A percentile compares a stretch with the other conserved stretches of the same genome.
phyloP scores from a whole-genome alignment of 2,329 filamentous ascomycete species.

The Aureobasidium pullulans region DNA sequence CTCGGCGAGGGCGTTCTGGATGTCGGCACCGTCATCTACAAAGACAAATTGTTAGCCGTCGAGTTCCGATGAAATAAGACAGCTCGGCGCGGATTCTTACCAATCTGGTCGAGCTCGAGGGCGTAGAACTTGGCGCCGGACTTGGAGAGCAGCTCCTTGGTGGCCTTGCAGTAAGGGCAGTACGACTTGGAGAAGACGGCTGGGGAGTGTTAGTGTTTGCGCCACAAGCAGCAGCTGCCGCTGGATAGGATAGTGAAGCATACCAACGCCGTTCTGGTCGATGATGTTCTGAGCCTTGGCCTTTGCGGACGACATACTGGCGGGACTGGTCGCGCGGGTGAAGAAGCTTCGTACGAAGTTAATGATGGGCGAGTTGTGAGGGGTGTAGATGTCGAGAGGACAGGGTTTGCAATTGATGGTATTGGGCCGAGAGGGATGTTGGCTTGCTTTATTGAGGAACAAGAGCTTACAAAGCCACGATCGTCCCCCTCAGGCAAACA shows the following conservation, averaged over 20 bases:
- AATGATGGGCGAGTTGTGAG: constrained; percentile 41
- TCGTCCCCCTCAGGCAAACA: neutral
- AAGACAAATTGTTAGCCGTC: neutral
- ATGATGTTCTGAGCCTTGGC: constrained; percentile 80
- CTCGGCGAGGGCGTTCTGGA: constrained; percentile 76
- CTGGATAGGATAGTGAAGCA: constrained; percentile 26
- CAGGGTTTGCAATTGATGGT: neutral
- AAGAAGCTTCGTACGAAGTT: constrained; percentile 69
- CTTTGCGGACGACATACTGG: constrained; percentile 75
- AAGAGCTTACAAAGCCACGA: constrained; percentile 6
- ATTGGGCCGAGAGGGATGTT: neutral
- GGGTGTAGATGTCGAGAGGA: neutral
- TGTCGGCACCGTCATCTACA: constrained; percentile 68
- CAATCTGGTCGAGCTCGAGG: constrained; percentile 77
- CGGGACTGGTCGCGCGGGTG: constrained; percentile 48
- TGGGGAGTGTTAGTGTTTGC: constrained; percentile 25
- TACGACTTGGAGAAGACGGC: constrained; percentile 96
- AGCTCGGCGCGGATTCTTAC: constrained; percentile 44
- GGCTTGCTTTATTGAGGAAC: constrained; percentile 2
- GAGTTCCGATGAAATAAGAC: neutral
- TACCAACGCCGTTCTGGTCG: constrained; percentile 79
- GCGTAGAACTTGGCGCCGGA: constrained; percentile 64
- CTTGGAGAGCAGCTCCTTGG: constrained; percentile 67
- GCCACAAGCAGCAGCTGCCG: neutral
- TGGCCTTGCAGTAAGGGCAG: constrained; percentile 83